phyloP scores from a whole-genome alignment of 306 rosid genomes.

The Corylus heterophylla region DNA sequence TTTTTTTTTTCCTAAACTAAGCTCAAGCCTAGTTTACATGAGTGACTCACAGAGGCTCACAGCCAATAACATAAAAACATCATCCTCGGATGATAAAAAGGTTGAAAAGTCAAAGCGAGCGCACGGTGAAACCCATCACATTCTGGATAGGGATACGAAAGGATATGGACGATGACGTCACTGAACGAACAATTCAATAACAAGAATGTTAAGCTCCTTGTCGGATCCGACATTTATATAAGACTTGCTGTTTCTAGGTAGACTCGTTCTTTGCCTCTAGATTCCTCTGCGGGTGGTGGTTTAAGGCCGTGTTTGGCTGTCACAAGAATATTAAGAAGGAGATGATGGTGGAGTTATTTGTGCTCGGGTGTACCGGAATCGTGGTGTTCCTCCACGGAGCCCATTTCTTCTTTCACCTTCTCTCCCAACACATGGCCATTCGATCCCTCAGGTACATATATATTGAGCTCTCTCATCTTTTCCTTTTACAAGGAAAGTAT shows the following conservation, averaged over 20 bases:
- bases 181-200: neutral
- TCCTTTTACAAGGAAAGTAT: neutral
- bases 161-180: neutral
- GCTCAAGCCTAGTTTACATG: too few relatives aligned
- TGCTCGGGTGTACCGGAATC: conserved; percentile 43
- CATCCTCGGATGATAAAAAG: too few relatives aligned
- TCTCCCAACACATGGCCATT: conserved; percentile 31
- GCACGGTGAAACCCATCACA: neutral
- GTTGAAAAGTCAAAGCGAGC: neutral
- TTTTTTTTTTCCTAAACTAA: too few relatives aligned
- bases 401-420: conserved; percentile 40
- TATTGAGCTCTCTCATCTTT: neutral
- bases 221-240: too few relatives aligned
- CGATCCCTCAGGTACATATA: conserved; percentile 47
- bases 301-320: neutral
- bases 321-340: neutral
- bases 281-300: neutral
- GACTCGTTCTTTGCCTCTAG: neutral
- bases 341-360: conserved; percentile 42
- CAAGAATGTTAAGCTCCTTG: too few relatives aligned
- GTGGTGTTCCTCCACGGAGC: conserved; percentile 53
- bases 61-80: too few relatives aligned
- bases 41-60: too few relatives aligned
- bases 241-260: neutral
- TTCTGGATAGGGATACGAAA: too few relatives aligned